Conservation (phyloP, 176 grass and related monocot genomes). For the Oropetium thomaeum region DNA sequence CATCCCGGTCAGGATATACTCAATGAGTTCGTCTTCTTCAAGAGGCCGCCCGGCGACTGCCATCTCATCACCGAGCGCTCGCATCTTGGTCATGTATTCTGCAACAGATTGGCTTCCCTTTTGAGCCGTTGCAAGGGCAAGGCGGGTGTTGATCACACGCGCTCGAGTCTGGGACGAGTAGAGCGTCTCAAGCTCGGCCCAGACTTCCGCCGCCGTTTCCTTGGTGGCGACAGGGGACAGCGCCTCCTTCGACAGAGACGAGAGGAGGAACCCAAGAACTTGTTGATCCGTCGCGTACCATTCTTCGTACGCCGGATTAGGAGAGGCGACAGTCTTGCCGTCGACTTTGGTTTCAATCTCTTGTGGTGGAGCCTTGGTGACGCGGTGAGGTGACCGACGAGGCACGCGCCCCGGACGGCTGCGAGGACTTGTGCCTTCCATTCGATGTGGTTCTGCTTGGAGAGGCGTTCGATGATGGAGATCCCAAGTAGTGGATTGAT, state of each 20-base stretch:
- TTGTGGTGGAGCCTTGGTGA: not conserved
- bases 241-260: not conserved
- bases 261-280: not conserved
- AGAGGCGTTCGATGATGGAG: not conserved
- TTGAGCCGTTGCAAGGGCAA: not conserved
- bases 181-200: fast-evolving
- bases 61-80: not conserved
- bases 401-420: not conserved
- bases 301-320: not conserved
- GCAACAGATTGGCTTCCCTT: not conserved
- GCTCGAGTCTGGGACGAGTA: not conserved
- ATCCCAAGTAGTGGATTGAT: not conserved
- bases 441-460: not conserved
- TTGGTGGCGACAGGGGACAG: not conserved
- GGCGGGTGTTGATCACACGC: not conserved
- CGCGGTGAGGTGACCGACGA: not conserved
- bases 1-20: not conserved
- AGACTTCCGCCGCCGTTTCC: not conserved
- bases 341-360: not conserved
- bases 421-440: not conserved
- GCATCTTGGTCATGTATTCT: not conserved
- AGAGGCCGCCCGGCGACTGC: not conserved
- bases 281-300: not conserved
- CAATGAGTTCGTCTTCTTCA: not conserved
- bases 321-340: not conserved